Evolutionary conservation across 192 early-diverging fungal species (phyloP).

Genomic region (Thoreauomyces humboldtii): DNA sequence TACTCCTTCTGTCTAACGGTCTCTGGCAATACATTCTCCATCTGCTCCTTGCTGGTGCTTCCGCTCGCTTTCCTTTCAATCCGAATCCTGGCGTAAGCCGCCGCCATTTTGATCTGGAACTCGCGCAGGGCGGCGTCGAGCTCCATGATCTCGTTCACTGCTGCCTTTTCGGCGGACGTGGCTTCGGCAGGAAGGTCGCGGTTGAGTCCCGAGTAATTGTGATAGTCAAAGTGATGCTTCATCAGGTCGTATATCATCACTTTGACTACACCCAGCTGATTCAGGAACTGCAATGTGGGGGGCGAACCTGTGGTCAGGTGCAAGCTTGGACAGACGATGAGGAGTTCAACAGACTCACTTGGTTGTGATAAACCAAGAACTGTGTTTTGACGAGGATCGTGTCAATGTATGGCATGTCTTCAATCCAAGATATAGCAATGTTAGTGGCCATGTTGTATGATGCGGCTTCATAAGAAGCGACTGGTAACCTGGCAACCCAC

Average conservation of each 20-base stretch:
- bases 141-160: slow-evolving; percentile 37
- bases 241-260: slow-evolving; percentile 54
- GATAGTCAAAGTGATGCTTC: slow-evolving; percentile 53
- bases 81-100: slow-evolving; percentile 51
- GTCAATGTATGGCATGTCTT: slow-evolving; percentile 55
- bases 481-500: no score
- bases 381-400: slow-evolving; percentile 55
- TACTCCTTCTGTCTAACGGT: slow-evolving; percentile 47
- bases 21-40: slow-evolving; percentile 52
- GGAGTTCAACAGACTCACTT: slow-evolving; percentile 26
- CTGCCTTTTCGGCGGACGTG: slow-evolving; percentile 7
- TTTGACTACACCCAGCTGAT: slow-evolving; percentile 49
- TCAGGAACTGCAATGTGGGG: slow-evolving; percentile 50
- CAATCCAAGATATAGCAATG: no score
- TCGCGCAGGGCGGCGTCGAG: slow-evolving; percentile 34
- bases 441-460: no score
- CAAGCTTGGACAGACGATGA: background rate
- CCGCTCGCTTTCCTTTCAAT: slow-evolving; percentile 48
- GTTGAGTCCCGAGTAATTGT: slow-evolving; percentile 40
- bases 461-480: no score
- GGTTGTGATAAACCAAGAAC: slow-evolving; percentile 56
- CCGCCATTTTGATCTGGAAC: slow-evolving; percentile 45
- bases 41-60: slow-evolving; percentile 35
- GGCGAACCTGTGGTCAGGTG: background rate
- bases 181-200: slow-evolving; percentile 20